Evolutionary conservation across 768 basidiomycete genomes (phyloP), one percentile per base, ranked within the genome.

Genomic region (Leucosporidium creatinivorum): DNA sequence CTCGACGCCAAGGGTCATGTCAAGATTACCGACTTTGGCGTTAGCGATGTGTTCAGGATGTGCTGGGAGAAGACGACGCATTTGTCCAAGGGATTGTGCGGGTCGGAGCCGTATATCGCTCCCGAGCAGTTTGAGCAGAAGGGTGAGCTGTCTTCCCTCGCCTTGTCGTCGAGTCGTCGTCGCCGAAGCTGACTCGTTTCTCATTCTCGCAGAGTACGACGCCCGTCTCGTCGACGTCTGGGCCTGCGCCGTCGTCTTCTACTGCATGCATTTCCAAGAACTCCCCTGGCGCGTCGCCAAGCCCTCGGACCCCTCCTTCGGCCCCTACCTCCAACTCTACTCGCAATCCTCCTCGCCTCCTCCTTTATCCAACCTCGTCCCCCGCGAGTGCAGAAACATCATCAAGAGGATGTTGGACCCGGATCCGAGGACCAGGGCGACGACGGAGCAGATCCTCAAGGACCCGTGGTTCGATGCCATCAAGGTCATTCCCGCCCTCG

Each of bases 21-120:
- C 77, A 96, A 96, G 92, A 94, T 98, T 73, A 93, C 94, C 64
- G 94, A 99, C 77, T 99, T 97, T 74, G 94, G 94, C 62, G 96
- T 94, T 13, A 96, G 92, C 54, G 97, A 96, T n/a, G 94, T 99
- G 60, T 99, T 97, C 79, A 85, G 94, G 67, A 85, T 99, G 63
- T 96, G 96, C 51, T 99, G 94, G 94, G 93, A 99, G 81, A 82
- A 87, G 62, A 96, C 93, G 51, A 87, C 97, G 58, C 94, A 99
- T 78, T 87, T 97, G 85, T 93, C 90, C 19, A 96, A 93, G 31
- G 94, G 94, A 6, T 84, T 99, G 36, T 99, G 94, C 75, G 94
- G 94, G 30, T 93, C 90, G 75, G 94, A 99, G 77, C 94, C 94
- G 1, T 99, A 99, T 80, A 99, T 99, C 75, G 94, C 94, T 13